A percentile compares a stretch with the other conserved stretches of the same genome.
These are phyloP conservation scores for Colletotrichum musicola DNA, from an alignment of 2,329 filamentous ascomycete genomes.

Conservation along the genomic window DNA sequence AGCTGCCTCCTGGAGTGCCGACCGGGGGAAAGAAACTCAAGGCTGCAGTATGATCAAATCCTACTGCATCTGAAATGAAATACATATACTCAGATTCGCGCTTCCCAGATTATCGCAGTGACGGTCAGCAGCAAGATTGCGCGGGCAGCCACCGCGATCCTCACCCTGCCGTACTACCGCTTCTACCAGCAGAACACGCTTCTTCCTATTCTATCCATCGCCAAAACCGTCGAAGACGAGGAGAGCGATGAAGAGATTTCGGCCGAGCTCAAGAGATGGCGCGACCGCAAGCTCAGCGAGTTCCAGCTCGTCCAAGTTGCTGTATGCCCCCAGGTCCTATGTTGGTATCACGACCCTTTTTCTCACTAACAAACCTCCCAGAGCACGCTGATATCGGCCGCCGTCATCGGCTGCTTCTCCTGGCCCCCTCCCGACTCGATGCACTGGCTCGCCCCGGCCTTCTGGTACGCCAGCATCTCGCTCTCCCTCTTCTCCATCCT, in stretches of 20 bases:
- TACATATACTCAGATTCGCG: too few species aligned
- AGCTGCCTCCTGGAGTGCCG: constrained; percentile 23
- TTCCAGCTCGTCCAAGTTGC: constrained; percentile 43
- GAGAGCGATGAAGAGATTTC: constrained; percentile 36
- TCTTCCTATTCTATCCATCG: constrained; percentile 42
- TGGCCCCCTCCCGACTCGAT: constrained; percentile 41
- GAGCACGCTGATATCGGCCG: constrained; percentile 44
- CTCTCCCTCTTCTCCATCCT: constrained; percentile 45
- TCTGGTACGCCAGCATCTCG: constrained; percentile 44
- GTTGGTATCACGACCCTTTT: neutral
- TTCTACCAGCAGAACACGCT: constrained; percentile 46
- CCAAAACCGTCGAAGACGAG: constrained; percentile 31
- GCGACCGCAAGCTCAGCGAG: constrained; percentile 42
- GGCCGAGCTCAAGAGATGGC: constrained; percentile 41
- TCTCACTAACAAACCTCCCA: constrained; percentile 16
- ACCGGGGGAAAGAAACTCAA: constrained; percentile 24
- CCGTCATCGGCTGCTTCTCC: constrained; percentile 46
- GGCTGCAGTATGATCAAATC: constrained; percentile 20
- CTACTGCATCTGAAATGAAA: neutral
- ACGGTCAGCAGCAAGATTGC: constrained; percentile 32
- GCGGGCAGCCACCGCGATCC: constrained; percentile 28
- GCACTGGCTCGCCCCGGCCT: constrained; percentile 43
- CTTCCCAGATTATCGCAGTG: constrained; percentile 26
- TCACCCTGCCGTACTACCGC: constrained; percentile 45
- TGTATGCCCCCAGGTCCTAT: constrained; percentile 28